Conservation (phyloP, 1,284 basidiomycete genomes). For the Laetiporus sulphureus region DNA sequence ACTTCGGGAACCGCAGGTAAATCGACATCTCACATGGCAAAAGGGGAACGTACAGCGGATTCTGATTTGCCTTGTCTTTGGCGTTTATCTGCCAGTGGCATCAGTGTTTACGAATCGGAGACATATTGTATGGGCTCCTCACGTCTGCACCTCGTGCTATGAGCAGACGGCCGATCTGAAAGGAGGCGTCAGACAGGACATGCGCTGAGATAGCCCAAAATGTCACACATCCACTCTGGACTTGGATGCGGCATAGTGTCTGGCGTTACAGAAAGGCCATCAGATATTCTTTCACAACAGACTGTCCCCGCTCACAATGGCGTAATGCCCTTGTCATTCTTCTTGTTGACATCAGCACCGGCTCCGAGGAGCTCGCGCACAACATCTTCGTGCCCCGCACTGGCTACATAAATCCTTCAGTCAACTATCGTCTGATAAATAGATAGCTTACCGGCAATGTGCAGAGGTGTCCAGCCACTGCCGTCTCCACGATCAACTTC, state of each 20-base stretch:
- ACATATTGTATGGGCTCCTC: slow-evolving; percentile 17
- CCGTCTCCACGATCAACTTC: slow-evolving; percentile 70
- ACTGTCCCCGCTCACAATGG: slow-evolving; percentile 57
- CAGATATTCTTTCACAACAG: slow-evolving; percentile 1
- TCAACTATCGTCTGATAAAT: neutral
- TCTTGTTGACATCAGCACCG: slow-evolving; percentile 77
- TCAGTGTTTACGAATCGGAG: slow-evolving; percentile 5
- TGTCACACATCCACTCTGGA: slow-evolving; percentile 59
- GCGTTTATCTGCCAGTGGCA: slow-evolving; percentile 71
- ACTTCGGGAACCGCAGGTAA: slow-evolving; percentile 34
- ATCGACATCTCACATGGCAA: slow-evolving; percentile 12
- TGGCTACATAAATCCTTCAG: slow-evolving; percentile 48
- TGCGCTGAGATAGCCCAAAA: neutral
- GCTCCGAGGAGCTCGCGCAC: slow-evolving; percentile 79
- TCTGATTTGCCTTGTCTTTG: slow-evolving; percentile 85
- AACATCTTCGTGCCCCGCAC: slow-evolving; percentile 74
- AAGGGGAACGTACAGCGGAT: slow-evolving; percentile 62
- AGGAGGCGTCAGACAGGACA: slow-evolving; percentile 6
- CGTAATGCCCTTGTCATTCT: slow-evolving; percentile 84
- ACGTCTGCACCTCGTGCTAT: slow-evolving; percentile 87
- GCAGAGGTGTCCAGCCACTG: slow-evolving; percentile 82
- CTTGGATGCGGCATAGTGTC: slow-evolving; percentile 94
- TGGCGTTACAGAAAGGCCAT: neutral
- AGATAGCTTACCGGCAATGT: slow-evolving; percentile 67
- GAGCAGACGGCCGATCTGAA: slow-evolving; percentile 80